phyloP scores from a whole-genome alignment of 2,329 filamentous ascomycete genomes.

The Neodidymelliopsis sp. region DNA sequence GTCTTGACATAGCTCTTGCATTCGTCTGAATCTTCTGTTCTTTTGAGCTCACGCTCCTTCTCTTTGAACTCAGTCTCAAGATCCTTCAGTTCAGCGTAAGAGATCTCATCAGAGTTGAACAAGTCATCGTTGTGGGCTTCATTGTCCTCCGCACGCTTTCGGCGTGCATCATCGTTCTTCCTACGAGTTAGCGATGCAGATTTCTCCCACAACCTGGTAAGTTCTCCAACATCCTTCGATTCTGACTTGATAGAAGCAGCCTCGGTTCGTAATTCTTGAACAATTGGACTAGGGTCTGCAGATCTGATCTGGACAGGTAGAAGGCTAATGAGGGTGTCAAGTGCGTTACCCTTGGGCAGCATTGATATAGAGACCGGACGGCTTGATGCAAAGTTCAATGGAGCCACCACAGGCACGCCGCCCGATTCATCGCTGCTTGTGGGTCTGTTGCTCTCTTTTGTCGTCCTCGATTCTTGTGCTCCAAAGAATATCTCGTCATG shows the following conservation, averaged over 20 bases:
- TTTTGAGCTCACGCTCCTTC: slow-evolving; percentile 58
- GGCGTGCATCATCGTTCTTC: slow-evolving; percentile 58
- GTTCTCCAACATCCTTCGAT: slow-evolving; percentile 26
- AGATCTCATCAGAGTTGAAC: slow-evolving; percentile 65
- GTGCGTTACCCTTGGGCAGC: slow-evolving; percentile 22
- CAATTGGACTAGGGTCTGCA: slow-evolving; percentile 19
- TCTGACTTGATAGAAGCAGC: slow-evolving; percentile 26
- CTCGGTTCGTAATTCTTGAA: slow-evolving; percentile 34
- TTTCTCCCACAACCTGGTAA: slow-evolving; percentile 55
- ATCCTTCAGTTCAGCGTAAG: slow-evolving; percentile 63
- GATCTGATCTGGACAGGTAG: slow-evolving; percentile 28
- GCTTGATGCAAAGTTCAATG: slow-evolving; percentile 33
- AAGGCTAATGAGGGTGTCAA: slow-evolving; percentile 28
- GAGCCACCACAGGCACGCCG: slow-evolving; percentile 37
- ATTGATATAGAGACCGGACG: slow-evolving; percentile 21
- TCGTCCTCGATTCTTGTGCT: slow-evolving; percentile 16
- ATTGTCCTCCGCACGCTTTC: slow-evolving; percentile 59
- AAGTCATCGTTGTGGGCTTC: slow-evolving; percentile 62
- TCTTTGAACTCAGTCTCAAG: slow-evolving; percentile 64
- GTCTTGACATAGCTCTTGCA: slow-evolving; percentile 58
- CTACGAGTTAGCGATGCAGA: slow-evolving; percentile 53
- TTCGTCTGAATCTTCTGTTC: slow-evolving; percentile 62
- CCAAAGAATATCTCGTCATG: slow-evolving; percentile 50
- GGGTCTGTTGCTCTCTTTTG: slow-evolving; percentile 24
- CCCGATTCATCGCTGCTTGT: slow-evolving; percentile 24